Conservation (phyloP, 2,329 filamentous ascomycete genomes). For the Ramichloridium luteum region DNA sequence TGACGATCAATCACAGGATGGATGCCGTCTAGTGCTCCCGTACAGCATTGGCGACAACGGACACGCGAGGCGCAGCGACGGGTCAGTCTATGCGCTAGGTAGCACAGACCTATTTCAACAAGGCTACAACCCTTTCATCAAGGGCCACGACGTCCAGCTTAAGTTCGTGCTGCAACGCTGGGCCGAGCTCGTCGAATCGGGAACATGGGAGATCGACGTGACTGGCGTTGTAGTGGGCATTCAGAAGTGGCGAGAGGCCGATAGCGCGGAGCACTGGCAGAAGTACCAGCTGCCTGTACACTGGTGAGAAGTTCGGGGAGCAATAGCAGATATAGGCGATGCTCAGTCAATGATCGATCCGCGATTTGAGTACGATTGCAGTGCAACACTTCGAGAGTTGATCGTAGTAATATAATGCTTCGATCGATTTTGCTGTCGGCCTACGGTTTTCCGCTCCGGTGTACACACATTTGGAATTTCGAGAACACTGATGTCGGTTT, state of each 20-base stretch:
- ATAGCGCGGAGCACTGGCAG: neutral
- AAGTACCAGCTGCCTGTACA: neutral
- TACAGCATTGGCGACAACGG: neutral
- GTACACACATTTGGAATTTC: no score
- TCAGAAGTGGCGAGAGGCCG: neutral
- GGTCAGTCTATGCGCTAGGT: neutral
- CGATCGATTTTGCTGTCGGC: no score
- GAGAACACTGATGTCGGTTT: no score
- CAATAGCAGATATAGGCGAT: no score
- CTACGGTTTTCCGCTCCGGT: no score
- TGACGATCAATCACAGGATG: no score
- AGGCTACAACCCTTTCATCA: neutral
- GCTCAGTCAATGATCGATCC: no score
- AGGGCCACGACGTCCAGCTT: neutral
- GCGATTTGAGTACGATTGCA: no score
- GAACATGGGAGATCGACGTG: neutral
- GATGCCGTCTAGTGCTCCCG: neutral
- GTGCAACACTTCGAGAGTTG: no score
- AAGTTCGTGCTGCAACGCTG: neutral
- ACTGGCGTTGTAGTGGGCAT: neutral
- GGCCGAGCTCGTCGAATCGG: slow-evolving; percentile 1
- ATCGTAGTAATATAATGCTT: no score
- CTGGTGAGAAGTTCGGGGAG: no score
- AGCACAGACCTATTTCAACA: neutral
- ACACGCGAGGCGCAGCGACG: neutral